A percentile compares a stretch with the other conserved stretches of the same genome.
These are phyloP conservation scores for Tilletia caries DNA, from an alignment of 1,284 basidiomycete species.

Conservation along the genomic window DNA sequence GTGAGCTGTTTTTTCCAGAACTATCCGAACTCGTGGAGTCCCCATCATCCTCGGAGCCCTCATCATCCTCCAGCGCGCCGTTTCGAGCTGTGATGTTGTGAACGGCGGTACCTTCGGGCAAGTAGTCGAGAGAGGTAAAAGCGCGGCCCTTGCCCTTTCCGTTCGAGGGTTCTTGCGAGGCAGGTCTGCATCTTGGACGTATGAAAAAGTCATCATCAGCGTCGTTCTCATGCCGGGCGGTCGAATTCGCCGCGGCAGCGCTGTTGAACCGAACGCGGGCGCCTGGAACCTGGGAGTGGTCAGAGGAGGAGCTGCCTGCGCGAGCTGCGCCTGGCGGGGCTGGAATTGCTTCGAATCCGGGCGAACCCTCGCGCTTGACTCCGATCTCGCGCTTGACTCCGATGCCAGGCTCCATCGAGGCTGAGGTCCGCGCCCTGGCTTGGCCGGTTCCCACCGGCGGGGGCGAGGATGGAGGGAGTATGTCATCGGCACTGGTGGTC, in stretches of 20 bases:
- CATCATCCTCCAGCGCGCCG: not conserved
- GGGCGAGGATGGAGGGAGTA: too few relatives aligned
- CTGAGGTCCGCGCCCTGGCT: too few relatives aligned
- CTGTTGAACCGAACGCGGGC: not conserved
- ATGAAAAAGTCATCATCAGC: conserved; percentile 8
- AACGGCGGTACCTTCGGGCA: not conserved
- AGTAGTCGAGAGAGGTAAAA: not conserved
- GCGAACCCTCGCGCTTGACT: not conserved
- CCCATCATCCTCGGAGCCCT: not conserved
- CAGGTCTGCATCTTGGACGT: not conserved
- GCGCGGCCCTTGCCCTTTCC: conserved; percentile 4
- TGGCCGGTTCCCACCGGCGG: too few relatives aligned
- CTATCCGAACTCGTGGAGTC: too few relatives aligned
- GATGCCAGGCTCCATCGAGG: too few relatives aligned
- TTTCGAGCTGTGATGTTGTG: too few relatives aligned
- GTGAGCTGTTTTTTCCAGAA: too few relatives aligned
- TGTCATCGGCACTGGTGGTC: too few relatives aligned
- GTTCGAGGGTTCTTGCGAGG: not conserved
- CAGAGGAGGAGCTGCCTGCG: not conserved
- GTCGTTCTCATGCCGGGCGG: not conserved
- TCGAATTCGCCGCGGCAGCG: not conserved
- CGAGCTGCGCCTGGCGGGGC: not conserved
- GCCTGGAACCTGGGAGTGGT: not conserved
- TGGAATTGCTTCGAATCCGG: not conserved
- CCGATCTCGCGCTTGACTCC: not conserved